These are phyloP conservation scores for Chaetomium sp. DNA, from an alignment of 2,329 filamentous ascomycete genomes.

Conservation along the genomic window DNA sequence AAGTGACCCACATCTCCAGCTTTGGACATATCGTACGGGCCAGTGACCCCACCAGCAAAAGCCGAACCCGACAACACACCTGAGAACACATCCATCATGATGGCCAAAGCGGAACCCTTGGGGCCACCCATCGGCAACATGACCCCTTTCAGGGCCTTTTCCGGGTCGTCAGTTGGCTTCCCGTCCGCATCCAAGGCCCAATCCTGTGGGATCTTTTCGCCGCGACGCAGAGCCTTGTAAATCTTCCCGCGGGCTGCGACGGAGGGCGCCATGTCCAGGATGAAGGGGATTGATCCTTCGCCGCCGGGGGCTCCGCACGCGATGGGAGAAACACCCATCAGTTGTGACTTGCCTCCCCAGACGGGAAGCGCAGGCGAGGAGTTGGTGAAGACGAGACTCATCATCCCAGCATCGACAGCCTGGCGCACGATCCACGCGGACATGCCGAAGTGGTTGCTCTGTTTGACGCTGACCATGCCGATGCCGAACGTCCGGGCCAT, in stretches of 20 bases:
- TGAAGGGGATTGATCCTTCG: constrained; percentile 47
- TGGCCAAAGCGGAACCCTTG: constrained; percentile 67
- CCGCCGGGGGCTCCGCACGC: constrained; percentile 68
- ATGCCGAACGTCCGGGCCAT: constrained; percentile 62
- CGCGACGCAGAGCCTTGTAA: constrained; percentile 60
- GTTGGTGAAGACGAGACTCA: constrained; percentile 66
- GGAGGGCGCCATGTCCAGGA: constrained; percentile 68
- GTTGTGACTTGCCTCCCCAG: constrained; percentile 60
- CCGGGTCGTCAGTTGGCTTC: constrained; percentile 63
- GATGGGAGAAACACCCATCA: constrained; percentile 69
- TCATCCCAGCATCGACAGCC: constrained; percentile 64
- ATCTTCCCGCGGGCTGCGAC: constrained; percentile 67
- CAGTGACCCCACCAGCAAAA: constrained; percentile 70
- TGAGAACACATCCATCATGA: constrained; percentile 90
- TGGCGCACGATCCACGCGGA: constrained; percentile 73
- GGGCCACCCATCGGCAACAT: constrained; percentile 85
- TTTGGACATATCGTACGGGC: constrained; percentile 65
- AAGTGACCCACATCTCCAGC: constrained; percentile 70
- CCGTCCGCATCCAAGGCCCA: constrained; percentile 74
- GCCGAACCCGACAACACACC: constrained; percentile 71
- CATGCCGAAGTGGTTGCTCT: constrained; percentile 82
- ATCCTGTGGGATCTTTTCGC: constrained; percentile 61
- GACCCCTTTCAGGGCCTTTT: constrained; percentile 63
- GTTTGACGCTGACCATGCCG: constrained; percentile 68
- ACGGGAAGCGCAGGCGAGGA: constrained; percentile 65